Conservation (phyloP, 495 filamentous ascomycete species). For the Penicillium canariense region DNA sequence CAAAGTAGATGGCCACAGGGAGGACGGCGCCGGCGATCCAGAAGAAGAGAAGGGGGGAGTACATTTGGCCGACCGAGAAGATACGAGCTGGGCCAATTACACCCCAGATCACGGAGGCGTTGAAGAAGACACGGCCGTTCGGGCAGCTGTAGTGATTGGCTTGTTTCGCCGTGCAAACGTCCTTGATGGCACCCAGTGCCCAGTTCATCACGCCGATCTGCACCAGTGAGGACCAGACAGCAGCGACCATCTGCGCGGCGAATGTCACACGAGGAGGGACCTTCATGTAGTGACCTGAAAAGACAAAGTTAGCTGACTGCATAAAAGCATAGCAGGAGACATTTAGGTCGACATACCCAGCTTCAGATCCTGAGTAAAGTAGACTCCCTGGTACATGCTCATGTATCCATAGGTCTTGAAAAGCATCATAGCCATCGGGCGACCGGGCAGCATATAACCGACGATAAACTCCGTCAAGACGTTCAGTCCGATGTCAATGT, state of each 20-base stretch:
- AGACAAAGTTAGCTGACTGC: neutral
- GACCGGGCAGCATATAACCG: conserved; percentile 62
- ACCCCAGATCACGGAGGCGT: conserved; percentile 55
- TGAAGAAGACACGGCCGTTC: conserved; percentile 60
- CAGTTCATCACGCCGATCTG: conserved; percentile 61
- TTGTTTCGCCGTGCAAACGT: conserved; percentile 51
- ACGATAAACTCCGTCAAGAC: conserved; percentile 62
- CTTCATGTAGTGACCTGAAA: conserved; percentile 63
- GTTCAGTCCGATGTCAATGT: conserved; percentile 54
- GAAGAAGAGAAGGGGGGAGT: conserved; percentile 47
- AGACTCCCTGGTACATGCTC: conserved; percentile 54
- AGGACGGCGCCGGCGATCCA: conserved; percentile 49
- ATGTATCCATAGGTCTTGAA: conserved; percentile 65
- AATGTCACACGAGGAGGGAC: conserved; percentile 61
- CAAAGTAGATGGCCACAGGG: conserved; percentile 46
- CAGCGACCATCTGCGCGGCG: conserved; percentile 53
- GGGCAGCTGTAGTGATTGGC: conserved; percentile 58
- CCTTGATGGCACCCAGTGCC: conserved; percentile 53
- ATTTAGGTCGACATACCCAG: conserved; percentile 25
- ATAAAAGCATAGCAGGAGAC: neutral
- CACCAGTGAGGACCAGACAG: conserved; percentile 56
- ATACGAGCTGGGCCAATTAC: conserved; percentile 51
- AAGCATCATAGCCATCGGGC: conserved; percentile 63
- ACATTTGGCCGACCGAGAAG: conserved; percentile 49
- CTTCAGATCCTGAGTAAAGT: conserved; percentile 52